These are phyloP conservation scores for Phytomonas sp. DNA, from an alignment of 208 protist genomes.

Conservation along the genomic window DNA sequence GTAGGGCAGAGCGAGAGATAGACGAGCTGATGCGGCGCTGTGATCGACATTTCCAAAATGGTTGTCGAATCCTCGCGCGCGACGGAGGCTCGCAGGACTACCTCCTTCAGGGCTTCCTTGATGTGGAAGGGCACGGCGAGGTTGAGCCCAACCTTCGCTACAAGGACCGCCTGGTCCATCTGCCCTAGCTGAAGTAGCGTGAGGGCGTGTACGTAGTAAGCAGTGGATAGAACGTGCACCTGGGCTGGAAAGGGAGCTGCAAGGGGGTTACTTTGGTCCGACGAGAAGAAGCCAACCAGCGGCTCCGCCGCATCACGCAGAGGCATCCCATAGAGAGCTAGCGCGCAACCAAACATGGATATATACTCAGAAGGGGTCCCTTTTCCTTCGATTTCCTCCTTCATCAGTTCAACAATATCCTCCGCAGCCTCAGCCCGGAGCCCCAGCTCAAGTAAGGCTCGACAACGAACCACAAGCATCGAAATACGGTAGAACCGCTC, in stretches of 20 bases:
- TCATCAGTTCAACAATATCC: slow-evolving; percentile 37
- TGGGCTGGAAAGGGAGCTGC: neutral
- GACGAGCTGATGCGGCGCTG: slow-evolving; percentile 30
- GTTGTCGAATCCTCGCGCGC: slow-evolving; percentile 59
- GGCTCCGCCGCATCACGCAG: slow-evolving; percentile 30
- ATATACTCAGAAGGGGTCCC: slow-evolving; percentile 10
- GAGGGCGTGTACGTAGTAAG: slow-evolving; percentile 62
- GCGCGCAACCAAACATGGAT: slow-evolving; percentile 31
- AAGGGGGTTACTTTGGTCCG: neutral
- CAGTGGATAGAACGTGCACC: neutral
- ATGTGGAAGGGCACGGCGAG: slow-evolving; percentile 15
- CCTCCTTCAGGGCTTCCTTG: slow-evolving; percentile 25
- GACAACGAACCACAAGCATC: slow-evolving; percentile 39
- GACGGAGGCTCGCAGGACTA: slow-evolving; percentile 33
- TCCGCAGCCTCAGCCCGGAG: slow-evolving; percentile 43
- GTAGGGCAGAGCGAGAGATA: slow-evolving; percentile 54
- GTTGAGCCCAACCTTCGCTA: slow-evolving; percentile 24
- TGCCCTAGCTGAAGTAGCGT: slow-evolving; percentile 62
- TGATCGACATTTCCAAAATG: slow-evolving; percentile 29
- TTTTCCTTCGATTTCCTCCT: neutral
- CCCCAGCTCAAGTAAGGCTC: slow-evolving; percentile 40
- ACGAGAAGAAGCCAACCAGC: slow-evolving; percentile 18
- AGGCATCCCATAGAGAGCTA: slow-evolving; percentile 50
- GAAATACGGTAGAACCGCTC: slow-evolving; percentile 16
- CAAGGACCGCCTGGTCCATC: slow-evolving; percentile 26